Evolutionary conservation across 495 filamentous ascomycete genomes (phyloP).

Genomic region (Podospora australis): DNA sequence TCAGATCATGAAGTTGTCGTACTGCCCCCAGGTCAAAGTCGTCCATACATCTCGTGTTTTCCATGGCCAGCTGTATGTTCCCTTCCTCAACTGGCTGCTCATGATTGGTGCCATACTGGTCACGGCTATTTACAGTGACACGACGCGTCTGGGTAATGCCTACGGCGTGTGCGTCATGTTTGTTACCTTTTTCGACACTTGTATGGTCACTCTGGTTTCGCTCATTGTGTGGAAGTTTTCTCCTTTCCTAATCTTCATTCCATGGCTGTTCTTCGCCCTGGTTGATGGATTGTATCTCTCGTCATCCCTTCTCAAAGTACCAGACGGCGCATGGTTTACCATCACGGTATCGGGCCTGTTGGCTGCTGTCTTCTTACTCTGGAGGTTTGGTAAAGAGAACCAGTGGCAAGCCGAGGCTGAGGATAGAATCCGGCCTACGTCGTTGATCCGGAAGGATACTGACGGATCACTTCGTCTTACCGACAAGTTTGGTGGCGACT

Average conservation of each 20-base stretch:
- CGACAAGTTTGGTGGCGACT: constrained; percentile 29
- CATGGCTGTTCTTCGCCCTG: constrained; percentile 54
- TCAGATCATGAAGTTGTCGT: constrained; percentile 67
- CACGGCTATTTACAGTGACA: constrained; percentile 66
- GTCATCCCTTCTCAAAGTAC: constrained; percentile 60
- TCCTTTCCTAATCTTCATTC: constrained; percentile 46
- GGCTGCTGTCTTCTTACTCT: constrained; percentile 56
- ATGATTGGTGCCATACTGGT: constrained; percentile 68
- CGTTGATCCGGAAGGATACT: constrained; percentile 26
- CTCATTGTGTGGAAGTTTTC: constrained; percentile 62
- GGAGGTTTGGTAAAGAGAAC: constrained; percentile 68
- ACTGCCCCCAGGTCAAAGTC: constrained; percentile 67
- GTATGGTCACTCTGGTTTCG: constrained; percentile 60
- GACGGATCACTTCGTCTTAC: constrained; percentile 22
- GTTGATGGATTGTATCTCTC: constrained; percentile 62
- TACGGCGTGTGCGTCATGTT: constrained; percentile 62
- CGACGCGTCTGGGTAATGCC: constrained; percentile 45
- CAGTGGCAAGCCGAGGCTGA: constrained; percentile 62
- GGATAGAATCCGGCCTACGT: constrained; percentile 46
- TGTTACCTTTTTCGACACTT: constrained; percentile 70
- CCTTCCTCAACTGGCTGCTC: constrained; percentile 64
- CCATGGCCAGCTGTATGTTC: constrained; percentile 67
- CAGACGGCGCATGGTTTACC: constrained; percentile 70
- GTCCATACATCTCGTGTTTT: constrained; percentile 59
- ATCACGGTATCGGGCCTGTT: constrained; percentile 54